phyloP scores from a whole-genome alignment of 257 asterid genomes.

The Nemophila menziesii region DNA sequence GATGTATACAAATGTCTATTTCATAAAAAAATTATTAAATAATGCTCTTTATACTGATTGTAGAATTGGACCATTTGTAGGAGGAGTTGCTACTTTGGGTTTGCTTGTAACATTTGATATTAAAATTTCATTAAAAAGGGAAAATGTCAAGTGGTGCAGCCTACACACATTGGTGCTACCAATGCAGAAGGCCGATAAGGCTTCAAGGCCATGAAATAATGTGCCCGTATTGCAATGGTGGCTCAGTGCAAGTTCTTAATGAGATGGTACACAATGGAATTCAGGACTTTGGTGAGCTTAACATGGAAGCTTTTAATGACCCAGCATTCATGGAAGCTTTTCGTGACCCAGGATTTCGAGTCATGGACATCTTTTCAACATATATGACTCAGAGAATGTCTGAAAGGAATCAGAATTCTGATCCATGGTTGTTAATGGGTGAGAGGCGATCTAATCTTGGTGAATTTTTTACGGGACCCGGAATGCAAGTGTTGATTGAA shows the following conservation, averaged over 20 bases:
- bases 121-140: background rate
- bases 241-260: constrained; percentile 65
- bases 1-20: too few relatives aligned
- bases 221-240: constrained; percentile 72
- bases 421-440: constrained; percentile 40
- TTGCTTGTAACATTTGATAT: background rate
- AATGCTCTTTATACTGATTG: background rate
- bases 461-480: constrained; percentile 27
- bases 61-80: constrained; percentile 1
- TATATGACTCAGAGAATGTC: constrained; percentile 68
- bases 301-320: constrained; percentile 25
- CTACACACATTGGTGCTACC: constrained; percentile 88
- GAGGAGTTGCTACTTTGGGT: constrained; percentile 2
- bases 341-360: constrained; percentile 28
- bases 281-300: constrained; percentile 11
- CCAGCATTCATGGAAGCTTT: constrained; percentile 22
- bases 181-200: constrained; percentile 55
- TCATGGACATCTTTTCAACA: constrained; percentile 65
- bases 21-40: too few relatives aligned
- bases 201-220: constrained; percentile 27
- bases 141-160: constrained; percentile 25
- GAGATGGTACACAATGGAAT: constrained; percentile 27
- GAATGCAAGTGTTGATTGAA: constrained; percentile 27
- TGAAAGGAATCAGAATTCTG: constrained; percentile 50
- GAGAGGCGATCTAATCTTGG: constrained; percentile 22